phyloP scores from a whole-genome alignment of 441 rosid genomes.

The Rhodomyrtus psidioides region DNA sequence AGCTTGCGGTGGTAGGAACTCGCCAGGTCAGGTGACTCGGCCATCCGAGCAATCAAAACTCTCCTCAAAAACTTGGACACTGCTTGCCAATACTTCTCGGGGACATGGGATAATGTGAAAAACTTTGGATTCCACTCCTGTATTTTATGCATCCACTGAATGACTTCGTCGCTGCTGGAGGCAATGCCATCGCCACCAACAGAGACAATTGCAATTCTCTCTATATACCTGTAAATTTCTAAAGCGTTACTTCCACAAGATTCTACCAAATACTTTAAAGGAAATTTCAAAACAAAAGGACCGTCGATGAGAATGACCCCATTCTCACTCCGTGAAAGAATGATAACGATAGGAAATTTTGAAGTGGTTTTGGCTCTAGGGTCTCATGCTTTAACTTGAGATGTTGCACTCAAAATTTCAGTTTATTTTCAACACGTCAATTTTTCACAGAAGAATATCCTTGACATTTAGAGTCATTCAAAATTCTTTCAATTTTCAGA shows the following conservation, averaged over 20 bases:
- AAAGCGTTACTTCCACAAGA: neutral
- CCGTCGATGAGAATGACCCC: neutral
- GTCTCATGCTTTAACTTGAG: neutral
- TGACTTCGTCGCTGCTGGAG: constrained; percentile 39
- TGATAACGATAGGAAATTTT: neutral
- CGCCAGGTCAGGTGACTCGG: constrained; percentile 83
- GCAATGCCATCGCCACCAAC: constrained; percentile 35
- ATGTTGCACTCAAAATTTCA: neutral
- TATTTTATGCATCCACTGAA: constrained; percentile 78
- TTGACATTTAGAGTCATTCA: neutral
- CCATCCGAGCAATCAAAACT: constrained; percentile 85
- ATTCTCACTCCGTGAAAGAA: neutral
- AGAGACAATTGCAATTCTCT: constrained; percentile 69
- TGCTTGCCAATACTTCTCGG: constrained; percentile 40
- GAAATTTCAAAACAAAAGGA: neutral
- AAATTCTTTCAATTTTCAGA: neutral
- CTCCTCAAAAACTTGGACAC: constrained; percentile 73
- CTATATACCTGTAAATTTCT: constrained; percentile 54
- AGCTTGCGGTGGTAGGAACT: constrained; percentile 76
- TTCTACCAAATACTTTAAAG: neutral
- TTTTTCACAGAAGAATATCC: neutral
- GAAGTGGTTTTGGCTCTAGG: neutral
- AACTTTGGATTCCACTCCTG: constrained; percentile 71
- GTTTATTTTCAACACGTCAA: neutral
- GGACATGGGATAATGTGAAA: constrained; percentile 65